Conservation (phyloP, 176 grass and related monocot species). For the Musa troglodytarum region DNA sequence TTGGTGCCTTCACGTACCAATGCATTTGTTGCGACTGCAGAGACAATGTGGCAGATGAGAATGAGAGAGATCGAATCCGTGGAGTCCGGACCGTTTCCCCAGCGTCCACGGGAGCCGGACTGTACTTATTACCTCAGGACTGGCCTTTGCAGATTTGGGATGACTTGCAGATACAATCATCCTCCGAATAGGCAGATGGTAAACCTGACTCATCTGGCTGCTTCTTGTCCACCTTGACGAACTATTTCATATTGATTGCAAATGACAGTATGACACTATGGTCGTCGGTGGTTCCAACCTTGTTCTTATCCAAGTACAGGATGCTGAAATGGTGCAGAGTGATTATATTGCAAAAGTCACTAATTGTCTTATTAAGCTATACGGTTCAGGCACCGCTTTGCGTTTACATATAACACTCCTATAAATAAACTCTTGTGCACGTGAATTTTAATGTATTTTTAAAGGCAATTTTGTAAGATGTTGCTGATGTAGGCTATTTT, state of each 20-base stretch:
- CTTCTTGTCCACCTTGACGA: constrained; percentile 12
- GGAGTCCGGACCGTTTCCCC: constrained; percentile 58
- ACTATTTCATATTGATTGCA: constrained; percentile 15
- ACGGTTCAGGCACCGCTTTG: not conserved
- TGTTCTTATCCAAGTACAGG: not conserved
- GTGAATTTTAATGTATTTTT: too few relatives aligned
- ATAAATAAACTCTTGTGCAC: too few relatives aligned
- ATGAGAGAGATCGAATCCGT: constrained; percentile 39
- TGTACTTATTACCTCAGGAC: constrained; percentile 99
- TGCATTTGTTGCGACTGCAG: constrained; percentile 33
- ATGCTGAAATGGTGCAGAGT: not conserved
- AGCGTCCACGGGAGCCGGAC: constrained; percentile 66
- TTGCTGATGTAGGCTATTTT: not conserved
- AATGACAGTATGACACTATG: constrained; percentile 3
- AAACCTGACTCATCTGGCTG: constrained; percentile 3
- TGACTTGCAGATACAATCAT: constrained; percentile 94
- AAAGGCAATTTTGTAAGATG: not conserved
- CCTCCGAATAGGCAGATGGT: constrained; percentile 87
- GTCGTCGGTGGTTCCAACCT: not conserved
- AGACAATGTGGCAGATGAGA: constrained; percentile 78
- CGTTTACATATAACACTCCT: not conserved
- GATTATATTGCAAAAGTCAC: not conserved
- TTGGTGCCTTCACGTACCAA: not conserved
- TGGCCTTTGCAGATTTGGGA: constrained; percentile 89
- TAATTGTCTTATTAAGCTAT: not conserved